Evolutionary conservation across 2,329 filamentous ascomycete species (phyloP).

Genomic region (Aspergillus sp.): DNA sequence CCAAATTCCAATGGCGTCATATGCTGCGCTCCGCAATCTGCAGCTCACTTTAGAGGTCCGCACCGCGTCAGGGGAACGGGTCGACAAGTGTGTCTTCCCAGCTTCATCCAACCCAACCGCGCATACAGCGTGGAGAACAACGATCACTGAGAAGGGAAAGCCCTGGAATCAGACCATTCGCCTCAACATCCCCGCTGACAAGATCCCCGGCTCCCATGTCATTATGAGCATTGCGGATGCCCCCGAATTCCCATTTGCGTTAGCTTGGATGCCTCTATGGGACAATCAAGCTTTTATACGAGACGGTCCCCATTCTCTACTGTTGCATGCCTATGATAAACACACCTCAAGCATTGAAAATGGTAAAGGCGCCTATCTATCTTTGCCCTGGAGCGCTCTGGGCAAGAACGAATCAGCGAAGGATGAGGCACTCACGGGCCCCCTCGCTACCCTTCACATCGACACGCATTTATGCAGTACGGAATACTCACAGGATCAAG

Average conservation of each 20-base stretch:
- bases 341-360: conserved; percentile 70
- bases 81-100: conserved; percentile 79
- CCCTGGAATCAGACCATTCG: conserved; percentile 87
- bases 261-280: conserved; percentile 94
- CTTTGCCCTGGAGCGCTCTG: conserved; percentile 73
- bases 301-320: conserved; percentile 76
- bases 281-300: conserved; percentile 84
- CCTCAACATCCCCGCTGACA: conserved; percentile 72
- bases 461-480: conserved; percentile 93
- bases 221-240: conserved; percentile 87
- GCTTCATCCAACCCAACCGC: conserved; percentile 77
- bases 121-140: conserved; percentile 84
- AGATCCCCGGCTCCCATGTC: conserved; percentile 80
- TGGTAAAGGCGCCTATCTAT: conserved; percentile 84
- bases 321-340: conserved; percentile 91
- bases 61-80: conserved; percentile 71
- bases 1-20: conserved; percentile 70
- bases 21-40: conserved; percentile 68
- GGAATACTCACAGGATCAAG: conserved; percentile 86
- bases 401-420: conserved; percentile 67
- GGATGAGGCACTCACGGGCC: conserved; percentile 72
- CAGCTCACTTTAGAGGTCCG: conserved; percentile 90
- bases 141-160: conserved; percentile 74
- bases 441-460: conserved; percentile 74
- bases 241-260: conserved; percentile 82